These are phyloP conservation scores for Trichoderma brevicompactum DNA, from an alignment of 2,329 filamentous ascomycete genomes.

Conservation along the genomic window DNA sequence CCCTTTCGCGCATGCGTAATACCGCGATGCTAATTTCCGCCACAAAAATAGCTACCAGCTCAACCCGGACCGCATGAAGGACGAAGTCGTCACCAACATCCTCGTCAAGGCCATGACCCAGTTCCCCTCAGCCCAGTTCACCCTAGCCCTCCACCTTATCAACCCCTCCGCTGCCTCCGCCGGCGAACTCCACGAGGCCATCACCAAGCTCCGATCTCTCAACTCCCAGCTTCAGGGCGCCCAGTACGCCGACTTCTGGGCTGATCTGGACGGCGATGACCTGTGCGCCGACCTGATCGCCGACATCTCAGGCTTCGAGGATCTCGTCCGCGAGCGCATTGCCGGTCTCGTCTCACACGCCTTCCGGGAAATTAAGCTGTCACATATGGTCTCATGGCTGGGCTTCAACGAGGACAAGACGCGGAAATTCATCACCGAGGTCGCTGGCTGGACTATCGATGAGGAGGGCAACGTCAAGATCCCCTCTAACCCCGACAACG, in stretches of 20 bases:
- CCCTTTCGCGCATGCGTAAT: not conserved
- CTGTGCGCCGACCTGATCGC: constrained; percentile 94
- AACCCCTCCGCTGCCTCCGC: constrained; percentile 72
- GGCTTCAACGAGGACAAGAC: constrained; percentile 70
- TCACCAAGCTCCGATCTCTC: constrained; percentile 82
- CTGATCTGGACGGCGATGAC: constrained; percentile 88
- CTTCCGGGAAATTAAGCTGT: constrained; percentile 72
- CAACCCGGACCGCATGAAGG: constrained; percentile 96
- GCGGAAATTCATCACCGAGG: constrained; percentile 79
- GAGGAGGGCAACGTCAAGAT: constrained; percentile 69
- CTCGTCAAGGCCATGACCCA: constrained; percentile 97
- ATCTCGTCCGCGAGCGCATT: constrained; percentile 87
- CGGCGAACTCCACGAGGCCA: constrained; percentile 83
- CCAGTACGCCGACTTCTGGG: constrained; percentile 92
- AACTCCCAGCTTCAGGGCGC: constrained; percentile 88
- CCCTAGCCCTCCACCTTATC: constrained; percentile 90
- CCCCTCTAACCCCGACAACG: constrained; percentile 93
- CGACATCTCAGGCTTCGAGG: constrained; percentile 94
- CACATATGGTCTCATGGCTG: constrained; percentile 75
- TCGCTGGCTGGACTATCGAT: constrained; percentile 85
- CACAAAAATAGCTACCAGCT: constrained; percentile 82
- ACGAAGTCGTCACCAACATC: constrained; percentile 98
- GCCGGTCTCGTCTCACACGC: constrained; percentile 83
- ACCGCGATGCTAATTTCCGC: not conserved
- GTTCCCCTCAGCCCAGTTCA: constrained; percentile 96